Evolutionary conservation across 2,329 filamentous ascomycete genomes (phyloP), one percentile per base, ranked within the genome.

Genomic region (Cryphonectria naterciae): DNA sequence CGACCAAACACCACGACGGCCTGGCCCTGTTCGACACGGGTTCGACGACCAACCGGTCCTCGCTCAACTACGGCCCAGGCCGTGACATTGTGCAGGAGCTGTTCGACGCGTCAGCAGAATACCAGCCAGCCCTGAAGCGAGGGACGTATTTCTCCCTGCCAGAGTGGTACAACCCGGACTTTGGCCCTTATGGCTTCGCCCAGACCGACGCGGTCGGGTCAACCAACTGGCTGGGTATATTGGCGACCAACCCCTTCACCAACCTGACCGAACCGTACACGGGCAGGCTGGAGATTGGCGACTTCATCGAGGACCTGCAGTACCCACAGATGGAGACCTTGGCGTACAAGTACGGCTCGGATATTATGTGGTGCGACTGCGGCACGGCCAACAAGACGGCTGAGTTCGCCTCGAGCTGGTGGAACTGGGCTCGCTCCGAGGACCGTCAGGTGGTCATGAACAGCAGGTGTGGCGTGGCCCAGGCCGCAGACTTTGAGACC

Each of bases 401-500:
- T 7, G 74, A 72, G 2, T 84, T 85, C 72, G 82, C 81, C 1
- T 76, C 81, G 1, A 68, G 65, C 3, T 86, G 83, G 83, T 85
- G 79, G 77, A 83, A 83, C 75, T 73, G 74, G 65, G 80, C 82
- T 10, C 77, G 78, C 6, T 72, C 74, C 0, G 73, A 83, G 28
- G 81, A 82, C 60, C 80, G 83, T 0, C 83, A 88, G 74, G 86
- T 89, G 1, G 78, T 83, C 1, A 85, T 89, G 75, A 88, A 90
- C 78, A 82, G 82, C 62, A 85, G 88, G 10, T 90, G 88, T 76
- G 88, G 88, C 4, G 77, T 87, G 0, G 80, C 85, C 0, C 83
- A 83, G 61, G 77, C 78, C 1, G 79, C 79, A 17, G 87, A 90
- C 78, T 90, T 89, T 74, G 87, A 89, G 76, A 90, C 87, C 1